These are phyloP conservation scores for Fusarium succisae DNA, from an alignment of 2,329 filamentous ascomycete genomes.

Conservation along the genomic window DNA sequence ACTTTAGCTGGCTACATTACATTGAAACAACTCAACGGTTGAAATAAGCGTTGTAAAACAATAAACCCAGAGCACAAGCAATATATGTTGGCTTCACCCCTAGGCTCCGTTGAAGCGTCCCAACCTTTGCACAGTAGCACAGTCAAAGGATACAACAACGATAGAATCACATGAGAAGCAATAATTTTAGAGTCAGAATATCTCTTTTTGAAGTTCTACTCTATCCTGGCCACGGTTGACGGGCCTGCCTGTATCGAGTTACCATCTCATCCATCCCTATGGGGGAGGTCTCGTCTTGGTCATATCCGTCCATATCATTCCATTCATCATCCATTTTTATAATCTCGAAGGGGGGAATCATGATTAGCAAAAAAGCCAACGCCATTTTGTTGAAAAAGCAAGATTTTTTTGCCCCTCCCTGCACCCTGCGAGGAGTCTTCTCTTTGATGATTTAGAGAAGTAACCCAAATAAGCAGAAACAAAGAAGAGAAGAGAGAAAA, in stretches of 20 bases:
- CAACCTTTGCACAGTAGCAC: background rate
- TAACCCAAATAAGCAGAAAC: conserved; percentile 39
- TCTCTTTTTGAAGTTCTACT: conserved; percentile 40
- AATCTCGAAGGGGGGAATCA: conserved; percentile 48
- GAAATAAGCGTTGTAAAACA: background rate
- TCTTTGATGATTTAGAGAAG: conserved; percentile 20
- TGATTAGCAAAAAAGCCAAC: conserved; percentile 51
- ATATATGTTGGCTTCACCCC: too few species aligned
- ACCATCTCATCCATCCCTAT: conserved; percentile 35
- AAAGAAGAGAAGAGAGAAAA: conserved; percentile 38
- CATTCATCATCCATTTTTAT: conserved; percentile 42
- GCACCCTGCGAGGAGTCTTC: conserved; percentile 42
- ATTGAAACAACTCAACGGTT: background rate
- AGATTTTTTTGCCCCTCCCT: conserved; percentile 48
- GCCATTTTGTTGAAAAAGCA: conserved; percentile 55
- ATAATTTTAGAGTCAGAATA: conserved; percentile 19
- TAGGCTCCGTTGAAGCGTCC: background rate
- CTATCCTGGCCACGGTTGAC: conserved; percentile 56
- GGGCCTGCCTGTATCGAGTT: conserved; percentile 45
- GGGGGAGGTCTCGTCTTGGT: conserved; percentile 29
- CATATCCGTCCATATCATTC: conserved; percentile 32
- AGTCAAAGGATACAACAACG: background rate
- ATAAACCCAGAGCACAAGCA: background rate
- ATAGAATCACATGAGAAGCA: background rate
- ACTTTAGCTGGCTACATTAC: background rate